Evolutionary conservation across 164 flowering plant genomes (phyloP).

Genomic region (Magnolia sinica): DNA sequence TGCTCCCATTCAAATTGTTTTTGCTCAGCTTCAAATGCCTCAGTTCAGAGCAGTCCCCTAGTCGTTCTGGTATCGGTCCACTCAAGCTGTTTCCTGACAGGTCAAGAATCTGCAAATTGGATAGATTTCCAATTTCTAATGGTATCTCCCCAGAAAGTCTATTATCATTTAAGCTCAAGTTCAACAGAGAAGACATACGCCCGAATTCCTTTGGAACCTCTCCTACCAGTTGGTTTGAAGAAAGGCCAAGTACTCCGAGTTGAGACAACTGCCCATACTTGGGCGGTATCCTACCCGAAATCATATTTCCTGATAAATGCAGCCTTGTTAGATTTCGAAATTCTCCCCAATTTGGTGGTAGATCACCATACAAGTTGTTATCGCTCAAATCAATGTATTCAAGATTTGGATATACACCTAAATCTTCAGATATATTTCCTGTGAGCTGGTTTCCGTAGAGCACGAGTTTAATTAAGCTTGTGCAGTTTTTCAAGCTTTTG

Average conservation of each 20-base stretch:
- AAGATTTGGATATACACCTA: slow-evolving; percentile 17
- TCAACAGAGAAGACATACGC: neutral
- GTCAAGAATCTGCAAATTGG: neutral
- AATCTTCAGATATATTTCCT: slow-evolving; percentile 23
- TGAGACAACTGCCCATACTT: neutral
- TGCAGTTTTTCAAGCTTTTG: slow-evolving; percentile 21
- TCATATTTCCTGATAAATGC: neutral
- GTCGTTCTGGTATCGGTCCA: neutral
- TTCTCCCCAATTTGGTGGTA: slow-evolving; percentile 2
- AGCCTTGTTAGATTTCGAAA: neutral
- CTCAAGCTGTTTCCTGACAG: neutral
- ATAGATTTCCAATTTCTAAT: slow-evolving; percentile 1
- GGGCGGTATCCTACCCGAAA: slow-evolving; percentile 3
- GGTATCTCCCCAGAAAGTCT: neutral
- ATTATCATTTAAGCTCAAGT: neutral
- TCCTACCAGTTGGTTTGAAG: slow-evolving; percentile 6
- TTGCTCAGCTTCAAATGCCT: neutral
- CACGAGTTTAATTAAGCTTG: slow-evolving; percentile 19
- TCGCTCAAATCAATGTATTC: neutral
- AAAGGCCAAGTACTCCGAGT: neutral
- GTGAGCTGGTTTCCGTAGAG: slow-evolving; percentile 15
- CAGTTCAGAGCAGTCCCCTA: slow-evolving; percentile 4
- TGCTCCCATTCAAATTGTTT: slow-evolving; percentile 6
- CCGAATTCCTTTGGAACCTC: slow-evolving; percentile 4
- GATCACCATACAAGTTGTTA: slow-evolving; percentile 1